Evolutionary conservation across 768 basidiomycete genomes (phyloP).

Genomic region (Crassisporium funariophilum): DNA sequence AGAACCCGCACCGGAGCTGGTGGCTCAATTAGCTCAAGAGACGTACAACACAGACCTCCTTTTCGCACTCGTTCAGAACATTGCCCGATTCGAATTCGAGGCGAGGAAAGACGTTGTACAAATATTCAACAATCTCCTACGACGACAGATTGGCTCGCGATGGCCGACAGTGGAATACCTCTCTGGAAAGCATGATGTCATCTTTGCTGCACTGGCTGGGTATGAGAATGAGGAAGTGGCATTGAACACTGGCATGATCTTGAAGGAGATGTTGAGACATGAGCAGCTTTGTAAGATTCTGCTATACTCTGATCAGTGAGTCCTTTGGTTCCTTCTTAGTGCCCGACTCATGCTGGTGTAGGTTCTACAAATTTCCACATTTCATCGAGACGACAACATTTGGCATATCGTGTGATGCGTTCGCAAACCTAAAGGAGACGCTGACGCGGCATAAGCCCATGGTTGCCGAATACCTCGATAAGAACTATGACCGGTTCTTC

Average conservation of each 20-base stretch:
- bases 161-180: slow-evolving; percentile 98
- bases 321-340: slow-evolving; percentile 21
- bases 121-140: slow-evolving; percentile 86
- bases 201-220: slow-evolving; percentile 85
- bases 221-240: slow-evolving; percentile 97
- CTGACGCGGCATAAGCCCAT: slow-evolving; percentile 96
- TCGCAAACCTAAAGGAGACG: slow-evolving; percentile 96
- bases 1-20: slow-evolving; percentile 87
- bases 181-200: slow-evolving; percentile 66
- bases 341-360: too few relatives aligned
- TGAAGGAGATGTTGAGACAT: slow-evolving; percentile 95
- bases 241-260: slow-evolving; percentile 96
- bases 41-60: slow-evolving; percentile 91
- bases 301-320: slow-evolving; percentile 92
- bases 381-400: slow-evolving; percentile 98
- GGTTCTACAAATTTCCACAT: slow-evolving; percentile 95
- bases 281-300: slow-evolving; percentile 89
- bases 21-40: slow-evolving; percentile 95
- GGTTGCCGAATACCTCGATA: slow-evolving; percentile 96
- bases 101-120: slow-evolving; percentile 84
- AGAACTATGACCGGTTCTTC: slow-evolving; percentile 99
- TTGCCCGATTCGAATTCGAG: slow-evolving; percentile 92
- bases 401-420: slow-evolving; percentile 97
- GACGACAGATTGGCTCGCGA: slow-evolving; percentile 90
- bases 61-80: slow-evolving; percentile 75